Base-by-base conservation (phyloP, 2,329 filamentous ascomycete species). In the Phyllosticta citriasiana region DNA sequence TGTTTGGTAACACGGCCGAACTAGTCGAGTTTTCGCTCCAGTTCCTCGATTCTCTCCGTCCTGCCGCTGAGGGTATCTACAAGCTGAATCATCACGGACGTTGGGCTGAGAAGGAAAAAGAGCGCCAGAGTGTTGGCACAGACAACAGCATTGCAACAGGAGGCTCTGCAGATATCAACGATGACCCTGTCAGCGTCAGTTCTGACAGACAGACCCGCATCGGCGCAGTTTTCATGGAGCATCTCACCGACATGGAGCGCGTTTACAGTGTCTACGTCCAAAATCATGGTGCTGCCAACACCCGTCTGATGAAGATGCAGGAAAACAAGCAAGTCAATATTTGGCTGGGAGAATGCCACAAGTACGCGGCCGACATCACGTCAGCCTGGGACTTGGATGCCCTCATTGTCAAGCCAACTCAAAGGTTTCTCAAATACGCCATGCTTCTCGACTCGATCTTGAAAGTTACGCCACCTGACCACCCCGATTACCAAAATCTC, bases 401-500 rank as follows among this genome's bases (percentile, higher is more conserved):
- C 0, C 80, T 99, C n/a, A 82, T 99, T 22, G 93, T 99, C 70
- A 99, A 99, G 74, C 94, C 94, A 1, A 92, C 96, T 73, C 94
- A 99, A 75, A 85, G 94, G 55, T 87, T 97, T 64, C 87, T 93
- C 35, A 97, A 97, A 70, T 99, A 97, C 70, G 91, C 91, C 3
- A 86, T 96, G 54, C 79, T 99, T 51, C 84, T 99, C 53, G 84
- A 86, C 35, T 86, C 91, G 61, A 79, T 99, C 10, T 79, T 95
- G 25, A 86, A 91, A 64, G 83, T 87, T 61, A 97, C 93, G 0
- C 87, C 89, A 0, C 75, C 81, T 9, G 87, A 91, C 64, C 94
- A 99, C 70, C 92, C 93, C 0, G 94, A 99, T 73, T 84, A 87
- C 63, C 78, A 80, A 26, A 78, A 83, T 8, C 81, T 99, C 35